Percentiles rank a stretch among this genome's conserved stretches.
Conservation (phyloP, 805 yeast species). For the Candida chauliodis region DNA sequence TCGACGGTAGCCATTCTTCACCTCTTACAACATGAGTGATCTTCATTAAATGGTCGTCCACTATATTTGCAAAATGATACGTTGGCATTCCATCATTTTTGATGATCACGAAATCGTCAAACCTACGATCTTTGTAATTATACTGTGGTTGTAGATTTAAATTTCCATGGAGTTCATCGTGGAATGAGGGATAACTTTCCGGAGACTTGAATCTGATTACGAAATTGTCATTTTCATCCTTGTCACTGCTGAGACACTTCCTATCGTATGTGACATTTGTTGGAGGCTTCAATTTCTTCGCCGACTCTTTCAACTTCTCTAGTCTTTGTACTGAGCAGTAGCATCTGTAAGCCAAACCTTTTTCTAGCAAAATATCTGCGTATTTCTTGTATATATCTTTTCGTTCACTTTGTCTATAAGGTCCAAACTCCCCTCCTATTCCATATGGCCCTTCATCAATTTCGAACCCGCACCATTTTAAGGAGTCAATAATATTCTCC, state of each 20-base stretch:
- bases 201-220: constrained; percentile 82
- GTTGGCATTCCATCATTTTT: constrained; percentile 97
- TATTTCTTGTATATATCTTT: constrained; percentile 60
- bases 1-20: constrained; percentile 96
- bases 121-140: constrained; percentile 66
- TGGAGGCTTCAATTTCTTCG: constrained; percentile 75
- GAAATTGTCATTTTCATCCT: constrained; percentile 33
- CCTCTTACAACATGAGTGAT: constrained; percentile 95
- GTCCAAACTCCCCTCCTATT: constrained; percentile 55
- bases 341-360: constrained; percentile 81
- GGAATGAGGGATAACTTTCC: constrained; percentile 57
- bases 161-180: constrained; percentile 75
- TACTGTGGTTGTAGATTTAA: constrained; percentile 77
- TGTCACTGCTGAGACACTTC: constrained; percentile 52
- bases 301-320: constrained; percentile 63
- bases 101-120: constrained; percentile 83
- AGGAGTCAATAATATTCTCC: constrained; percentile 65
- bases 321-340: constrained; percentile 81
- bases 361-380: constrained; percentile 51
- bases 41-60: constrained; percentile 91
- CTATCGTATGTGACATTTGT: constrained; percentile 91
- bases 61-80: constrained; percentile 92
- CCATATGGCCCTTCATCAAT: constrained; percentile 81
- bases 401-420: constrained; percentile 85
- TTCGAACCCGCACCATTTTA: constrained; percentile 70